Conservation (phyloP, 345 rosid species). For the Balakata baccata region DNA sequence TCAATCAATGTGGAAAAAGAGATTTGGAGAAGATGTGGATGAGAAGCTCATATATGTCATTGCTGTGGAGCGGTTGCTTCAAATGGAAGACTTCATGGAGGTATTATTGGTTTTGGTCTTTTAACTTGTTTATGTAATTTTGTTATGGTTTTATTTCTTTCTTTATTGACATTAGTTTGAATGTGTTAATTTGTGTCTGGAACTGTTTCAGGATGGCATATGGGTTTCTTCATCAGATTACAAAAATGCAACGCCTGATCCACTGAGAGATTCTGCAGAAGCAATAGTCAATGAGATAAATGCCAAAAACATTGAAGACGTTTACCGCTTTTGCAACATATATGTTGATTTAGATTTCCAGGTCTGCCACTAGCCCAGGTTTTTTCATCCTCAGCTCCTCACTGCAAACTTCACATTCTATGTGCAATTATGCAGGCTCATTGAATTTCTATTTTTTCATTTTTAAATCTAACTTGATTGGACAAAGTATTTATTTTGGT, state of each 20-base stretch:
- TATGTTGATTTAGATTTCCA: constrained; percentile 75
- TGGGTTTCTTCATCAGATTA: constrained; percentile 82
- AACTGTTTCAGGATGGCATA: constrained; percentile 57
- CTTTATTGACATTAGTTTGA: background rate
- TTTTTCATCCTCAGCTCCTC: constrained; percentile 15
- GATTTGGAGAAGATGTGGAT: constrained; percentile 64
- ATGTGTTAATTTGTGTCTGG: constrained; percentile 12
- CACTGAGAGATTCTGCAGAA: constrained; percentile 72
- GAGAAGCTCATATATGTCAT: constrained; percentile 52
- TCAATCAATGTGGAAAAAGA: constrained; percentile 66
- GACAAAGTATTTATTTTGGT: background rate
- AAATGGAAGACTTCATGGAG: constrained; percentile 87
- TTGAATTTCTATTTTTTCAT: background rate
- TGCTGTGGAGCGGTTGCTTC: constrained; percentile 71
- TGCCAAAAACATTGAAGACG: constrained; percentile 62
- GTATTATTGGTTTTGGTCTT: constrained; percentile 28
- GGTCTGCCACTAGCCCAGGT: constrained; percentile 38
- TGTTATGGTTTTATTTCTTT: background rate
- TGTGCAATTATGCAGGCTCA: background rate
- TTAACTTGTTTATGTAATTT: background rate
- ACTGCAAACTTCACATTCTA: background rate
- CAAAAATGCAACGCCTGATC: constrained; percentile 69
- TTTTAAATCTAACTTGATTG: background rate
- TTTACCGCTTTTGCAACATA: constrained; percentile 74
- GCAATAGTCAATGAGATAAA: constrained; percentile 69